Evolutionary conservation across 2,329 filamentous ascomycete species (phyloP).

Genomic region (Thermochaetoides dissita): DNA sequence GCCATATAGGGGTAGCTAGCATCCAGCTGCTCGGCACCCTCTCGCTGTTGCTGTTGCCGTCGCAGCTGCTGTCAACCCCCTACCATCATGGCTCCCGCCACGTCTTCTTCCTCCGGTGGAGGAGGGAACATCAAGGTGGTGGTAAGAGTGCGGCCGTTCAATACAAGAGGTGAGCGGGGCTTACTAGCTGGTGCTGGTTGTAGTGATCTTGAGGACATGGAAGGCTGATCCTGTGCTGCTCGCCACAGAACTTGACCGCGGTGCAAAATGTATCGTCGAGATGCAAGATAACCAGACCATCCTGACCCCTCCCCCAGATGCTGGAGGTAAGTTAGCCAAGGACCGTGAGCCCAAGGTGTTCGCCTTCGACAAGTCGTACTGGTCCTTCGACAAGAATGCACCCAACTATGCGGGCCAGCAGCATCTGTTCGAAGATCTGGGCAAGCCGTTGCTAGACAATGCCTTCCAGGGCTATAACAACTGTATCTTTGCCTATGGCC

Average conservation of each 20-base stretch:
- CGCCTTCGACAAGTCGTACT: constrained; percentile 94
- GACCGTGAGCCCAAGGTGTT: constrained; percentile 68
- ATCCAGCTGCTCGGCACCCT: too few relatives aligned
- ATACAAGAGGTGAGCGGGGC: constrained; percentile 60
- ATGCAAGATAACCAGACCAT: constrained; percentile 92
- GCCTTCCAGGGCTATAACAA: constrained; percentile 98
- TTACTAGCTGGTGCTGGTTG: too few relatives aligned
- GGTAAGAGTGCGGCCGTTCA: constrained; percentile 91
- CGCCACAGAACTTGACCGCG: constrained; percentile 70
- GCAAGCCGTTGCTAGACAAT: constrained; percentile 85
- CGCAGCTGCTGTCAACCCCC: too few relatives aligned
- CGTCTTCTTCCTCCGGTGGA: constrained; percentile 34
- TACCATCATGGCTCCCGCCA: constrained; percentile 44
- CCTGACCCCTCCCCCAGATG: constrained; percentile 57
- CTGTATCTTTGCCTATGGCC: constrained; percentile 97
- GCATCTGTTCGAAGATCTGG: constrained; percentile 75
- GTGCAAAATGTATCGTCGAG: constrained; percentile 90
- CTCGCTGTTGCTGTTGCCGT: too few relatives aligned
- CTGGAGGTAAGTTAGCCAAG: constrained; percentile 52
- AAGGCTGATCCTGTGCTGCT: constrained; percentile 4
- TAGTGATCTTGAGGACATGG: not conserved
- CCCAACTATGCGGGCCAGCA: constrained; percentile 80
- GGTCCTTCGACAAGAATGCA: constrained; percentile 82
- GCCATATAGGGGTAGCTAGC: too few relatives aligned
- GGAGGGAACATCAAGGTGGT: constrained; percentile 99